phyloP scores from a whole-genome alignment of 768 basidiomycete species.

The Symmetrospora coprosmae region DNA sequence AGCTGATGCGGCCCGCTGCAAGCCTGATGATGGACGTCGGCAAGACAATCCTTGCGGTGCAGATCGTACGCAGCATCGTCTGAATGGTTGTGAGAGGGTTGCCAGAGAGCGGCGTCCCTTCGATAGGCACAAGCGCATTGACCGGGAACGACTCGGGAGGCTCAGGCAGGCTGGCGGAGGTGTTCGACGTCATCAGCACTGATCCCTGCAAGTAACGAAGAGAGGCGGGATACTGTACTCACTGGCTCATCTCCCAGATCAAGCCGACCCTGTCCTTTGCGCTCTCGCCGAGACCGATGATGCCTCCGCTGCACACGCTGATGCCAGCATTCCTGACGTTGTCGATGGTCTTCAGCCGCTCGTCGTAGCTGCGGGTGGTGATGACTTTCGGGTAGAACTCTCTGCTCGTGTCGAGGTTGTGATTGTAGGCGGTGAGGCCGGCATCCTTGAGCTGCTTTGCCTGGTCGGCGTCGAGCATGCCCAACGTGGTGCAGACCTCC shows the following conservation, averaged over 20 bases:
- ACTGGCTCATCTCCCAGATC: constrained; percentile 87
- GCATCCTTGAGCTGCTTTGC: constrained; percentile 83
- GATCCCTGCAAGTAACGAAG: neutral
- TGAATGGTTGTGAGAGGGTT: constrained; percentile 70
- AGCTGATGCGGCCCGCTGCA: constrained; percentile 78
- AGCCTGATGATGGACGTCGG: constrained; percentile 81
- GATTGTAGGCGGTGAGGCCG: constrained; percentile 92
- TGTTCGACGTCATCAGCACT: constrained; percentile 20
- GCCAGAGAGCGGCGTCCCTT: constrained; percentile 78
- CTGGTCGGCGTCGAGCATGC: constrained; percentile 90
- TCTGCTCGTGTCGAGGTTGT: constrained; percentile 85
- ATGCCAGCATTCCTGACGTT: constrained; percentile 90
- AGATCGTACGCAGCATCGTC: constrained; percentile 78
- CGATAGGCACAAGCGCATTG: constrained; percentile 88
- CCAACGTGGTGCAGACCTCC: constrained; percentile 98
- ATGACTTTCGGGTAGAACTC: constrained; percentile 53
- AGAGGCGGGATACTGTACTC: constrained; percentile 37
- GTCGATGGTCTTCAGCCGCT: constrained; percentile 71
- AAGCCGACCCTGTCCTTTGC: constrained; percentile 80
- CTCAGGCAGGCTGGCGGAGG: constrained; percentile 58
- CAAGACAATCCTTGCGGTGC: constrained; percentile 81
- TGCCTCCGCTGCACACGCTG: constrained; percentile 92
- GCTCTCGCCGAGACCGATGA: constrained; percentile 81
- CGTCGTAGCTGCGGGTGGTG: constrained; percentile 85
- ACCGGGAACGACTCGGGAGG: constrained; percentile 99